A percentile compares a stretch with the other conserved stretches of the same genome.
Conservation (phyloP, 2,329 filamentous ascomycete species). For the Septoria linicola region DNA sequence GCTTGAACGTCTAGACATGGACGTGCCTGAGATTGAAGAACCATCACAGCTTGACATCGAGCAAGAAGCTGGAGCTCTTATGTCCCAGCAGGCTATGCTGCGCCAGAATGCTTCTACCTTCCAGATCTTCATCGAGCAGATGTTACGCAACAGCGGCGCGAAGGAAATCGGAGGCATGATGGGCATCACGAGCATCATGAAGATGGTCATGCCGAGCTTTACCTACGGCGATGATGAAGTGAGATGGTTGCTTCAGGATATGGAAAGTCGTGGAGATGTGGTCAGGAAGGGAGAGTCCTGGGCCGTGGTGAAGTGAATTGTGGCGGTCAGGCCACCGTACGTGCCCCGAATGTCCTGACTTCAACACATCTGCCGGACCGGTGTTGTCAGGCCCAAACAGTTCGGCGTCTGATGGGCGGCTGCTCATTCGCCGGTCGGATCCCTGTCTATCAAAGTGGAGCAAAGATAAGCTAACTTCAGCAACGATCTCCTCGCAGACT, state of each 20-base stretch:
- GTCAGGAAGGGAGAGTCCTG: constrained; percentile 42
- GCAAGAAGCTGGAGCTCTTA: constrained; percentile 50
- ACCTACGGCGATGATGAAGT: constrained; percentile 87
- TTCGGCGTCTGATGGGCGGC: no score
- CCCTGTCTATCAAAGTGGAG: no score
- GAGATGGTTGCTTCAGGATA: constrained; percentile 72
- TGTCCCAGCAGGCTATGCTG: constrained; percentile 57
- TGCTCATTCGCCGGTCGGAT: no score
- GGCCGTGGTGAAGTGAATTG: constrained; percentile 23
- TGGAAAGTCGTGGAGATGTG: constrained; percentile 70
- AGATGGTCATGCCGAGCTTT: constrained; percentile 85
- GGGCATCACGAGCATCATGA: constrained; percentile 90
- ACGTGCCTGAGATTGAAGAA: constrained; percentile 26
- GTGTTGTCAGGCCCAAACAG: no score
- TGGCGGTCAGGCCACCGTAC: no score
- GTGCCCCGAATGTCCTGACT: no score
- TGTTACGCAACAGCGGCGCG: constrained; percentile 78
- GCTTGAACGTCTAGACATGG: constrained; percentile 60
- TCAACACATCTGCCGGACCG: no score
- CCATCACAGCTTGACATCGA: constrained; percentile 40
- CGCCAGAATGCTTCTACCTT: constrained; percentile 73
- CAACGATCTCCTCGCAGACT: not conserved
- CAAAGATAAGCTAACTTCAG: no score
- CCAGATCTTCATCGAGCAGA: constrained; percentile 88
- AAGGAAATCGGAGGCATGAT: constrained; percentile 67